Conservation (phyloP, 495 filamentous ascomycete species). For the Annulohypoxylon stygium region DNA sequence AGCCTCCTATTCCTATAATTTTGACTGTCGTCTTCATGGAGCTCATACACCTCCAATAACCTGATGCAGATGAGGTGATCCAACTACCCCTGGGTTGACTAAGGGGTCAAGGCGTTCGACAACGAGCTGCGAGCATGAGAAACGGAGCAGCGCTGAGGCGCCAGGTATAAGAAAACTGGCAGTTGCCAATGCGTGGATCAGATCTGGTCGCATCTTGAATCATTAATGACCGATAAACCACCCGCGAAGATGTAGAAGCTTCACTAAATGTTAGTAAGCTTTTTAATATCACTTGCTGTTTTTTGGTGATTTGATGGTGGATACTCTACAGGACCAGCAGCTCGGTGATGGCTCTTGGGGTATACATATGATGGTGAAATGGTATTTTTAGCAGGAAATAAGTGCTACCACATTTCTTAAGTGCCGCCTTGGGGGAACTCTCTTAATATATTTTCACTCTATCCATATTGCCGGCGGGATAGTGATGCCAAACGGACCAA, state of each 20-base stretch:
- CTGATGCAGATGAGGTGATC: conserved; percentile 53
- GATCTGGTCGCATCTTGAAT: conserved; percentile 30
- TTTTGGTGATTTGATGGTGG: neutral
- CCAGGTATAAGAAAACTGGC: conserved; percentile 10
- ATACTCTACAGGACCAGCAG: neutral
- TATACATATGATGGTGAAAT: neutral
- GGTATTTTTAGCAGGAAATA: conserved; percentile 9
- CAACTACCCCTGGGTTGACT: conserved; percentile 52
- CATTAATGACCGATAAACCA: neutral
- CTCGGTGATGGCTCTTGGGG: neutral
- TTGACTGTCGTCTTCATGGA: conserved; percentile 14
- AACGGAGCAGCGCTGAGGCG: conserved; percentile 42
- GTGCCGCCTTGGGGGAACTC: conserved; percentile 14
- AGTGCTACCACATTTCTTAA: conserved; percentile 7
- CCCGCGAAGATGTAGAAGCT: neutral
- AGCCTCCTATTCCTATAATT: neutral
- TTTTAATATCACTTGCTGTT: conserved; percentile 7
- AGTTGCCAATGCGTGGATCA: neutral
- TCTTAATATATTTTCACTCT: conserved; percentile 43
- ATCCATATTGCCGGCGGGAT: conserved; percentile 33
- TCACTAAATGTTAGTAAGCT: neutral
- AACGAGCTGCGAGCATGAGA: conserved; percentile 54
- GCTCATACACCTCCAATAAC: conserved; percentile 52
- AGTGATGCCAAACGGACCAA: conserved; percentile 26
- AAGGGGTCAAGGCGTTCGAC: conserved; percentile 53